These are phyloP conservation scores for Leccinum subgranulosum DNA, from an alignment of 768 basidiomycete genomes.

Conservation along the genomic window DNA sequence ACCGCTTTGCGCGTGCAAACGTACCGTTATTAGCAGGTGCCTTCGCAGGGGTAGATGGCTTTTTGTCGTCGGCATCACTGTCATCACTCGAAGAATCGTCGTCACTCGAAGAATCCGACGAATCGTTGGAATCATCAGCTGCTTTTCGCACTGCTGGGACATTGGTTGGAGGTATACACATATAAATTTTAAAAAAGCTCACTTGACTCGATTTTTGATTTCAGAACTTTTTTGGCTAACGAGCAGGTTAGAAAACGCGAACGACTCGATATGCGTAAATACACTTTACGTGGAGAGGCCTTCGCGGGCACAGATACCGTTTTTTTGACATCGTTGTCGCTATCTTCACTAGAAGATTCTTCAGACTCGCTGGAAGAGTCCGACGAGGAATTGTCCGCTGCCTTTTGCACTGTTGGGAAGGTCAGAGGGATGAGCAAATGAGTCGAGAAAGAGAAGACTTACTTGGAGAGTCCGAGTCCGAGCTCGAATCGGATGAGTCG, in stretches of 20 bases:
- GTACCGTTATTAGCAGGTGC: not conserved
- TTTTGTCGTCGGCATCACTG: not conserved
- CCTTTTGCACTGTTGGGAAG: conserved; percentile 4
- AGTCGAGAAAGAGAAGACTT: not conserved
- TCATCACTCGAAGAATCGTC: conserved; percentile 16
- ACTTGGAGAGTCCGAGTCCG: not conserved
- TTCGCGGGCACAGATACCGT: not conserved
- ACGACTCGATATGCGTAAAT: not conserved
- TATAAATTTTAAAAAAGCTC: not conserved
- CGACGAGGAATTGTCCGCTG: not conserved
- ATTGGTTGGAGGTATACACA: not conserved
- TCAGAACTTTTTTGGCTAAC: not conserved
- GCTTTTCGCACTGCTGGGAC: conserved; percentile 3
- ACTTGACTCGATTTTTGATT: not conserved
- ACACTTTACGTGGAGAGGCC: not conserved
- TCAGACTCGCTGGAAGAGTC: not conserved
- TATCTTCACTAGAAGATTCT: not conserved
- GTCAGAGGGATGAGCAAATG: not conserved
- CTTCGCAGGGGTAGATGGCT: conserved; percentile 16
- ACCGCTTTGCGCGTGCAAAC: not conserved
- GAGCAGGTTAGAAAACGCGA: not conserved
- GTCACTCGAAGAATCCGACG: conserved; percentile 6
- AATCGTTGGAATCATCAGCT: not conserved
- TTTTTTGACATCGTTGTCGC: not conserved
- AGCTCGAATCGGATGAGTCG: not conserved